phyloP scores from a whole-genome alignment of 495 filamentous ascomycete genomes.

The Penicillium taxi region DNA sequence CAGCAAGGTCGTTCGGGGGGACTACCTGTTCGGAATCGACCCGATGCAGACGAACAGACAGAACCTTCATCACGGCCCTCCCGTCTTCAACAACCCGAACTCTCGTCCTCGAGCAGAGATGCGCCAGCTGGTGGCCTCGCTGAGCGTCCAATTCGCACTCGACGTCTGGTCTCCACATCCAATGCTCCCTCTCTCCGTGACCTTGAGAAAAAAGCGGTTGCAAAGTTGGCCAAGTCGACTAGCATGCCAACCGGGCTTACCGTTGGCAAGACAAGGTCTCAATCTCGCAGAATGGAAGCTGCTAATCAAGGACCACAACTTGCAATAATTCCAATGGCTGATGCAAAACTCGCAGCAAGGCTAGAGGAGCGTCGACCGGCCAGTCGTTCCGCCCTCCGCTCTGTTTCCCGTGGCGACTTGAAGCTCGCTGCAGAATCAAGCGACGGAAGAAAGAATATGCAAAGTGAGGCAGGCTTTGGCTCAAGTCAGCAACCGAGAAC shows the following conservation, averaged over 20 bases:
- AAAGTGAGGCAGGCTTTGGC: conserved; percentile 6
- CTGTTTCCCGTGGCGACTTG: conserved; percentile 12
- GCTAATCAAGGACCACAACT: conserved; percentile 18
- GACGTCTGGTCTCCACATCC: conserved; percentile 32
- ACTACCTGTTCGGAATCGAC: conserved; percentile 23
- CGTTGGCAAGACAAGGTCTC: conserved; percentile 41
- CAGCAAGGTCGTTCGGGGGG: conserved; percentile 34
- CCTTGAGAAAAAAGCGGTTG: conserved; percentile 20
- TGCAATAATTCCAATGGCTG: conserved; percentile 11
- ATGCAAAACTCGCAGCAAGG: conserved; percentile 18
- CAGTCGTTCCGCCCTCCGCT: conserved; percentile 14
- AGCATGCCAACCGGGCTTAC: conserved; percentile 30
- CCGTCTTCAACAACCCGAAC: conserved; percentile 15
- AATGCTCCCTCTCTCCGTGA: conserved; percentile 28
- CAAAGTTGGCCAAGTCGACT: conserved; percentile 23
- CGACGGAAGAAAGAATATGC: conserved; percentile 8
- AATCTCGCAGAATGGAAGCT: conserved; percentile 35
- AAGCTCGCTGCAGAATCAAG: conserved; percentile 6
- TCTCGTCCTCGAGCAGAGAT: conserved; percentile 1
- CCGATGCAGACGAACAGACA: conserved; percentile 23
- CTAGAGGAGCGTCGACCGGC: conserved; percentile 12
- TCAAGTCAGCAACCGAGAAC: conserved; percentile 7
- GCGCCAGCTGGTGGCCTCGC: conserved; percentile 27
- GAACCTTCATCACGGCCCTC: conserved; percentile 10
- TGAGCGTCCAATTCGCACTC: conserved; percentile 37